These are phyloP conservation scores for Ganoderma multipileum DNA, from an alignment of 1,284 basidiomycete species.

Conservation along the genomic window DNA sequence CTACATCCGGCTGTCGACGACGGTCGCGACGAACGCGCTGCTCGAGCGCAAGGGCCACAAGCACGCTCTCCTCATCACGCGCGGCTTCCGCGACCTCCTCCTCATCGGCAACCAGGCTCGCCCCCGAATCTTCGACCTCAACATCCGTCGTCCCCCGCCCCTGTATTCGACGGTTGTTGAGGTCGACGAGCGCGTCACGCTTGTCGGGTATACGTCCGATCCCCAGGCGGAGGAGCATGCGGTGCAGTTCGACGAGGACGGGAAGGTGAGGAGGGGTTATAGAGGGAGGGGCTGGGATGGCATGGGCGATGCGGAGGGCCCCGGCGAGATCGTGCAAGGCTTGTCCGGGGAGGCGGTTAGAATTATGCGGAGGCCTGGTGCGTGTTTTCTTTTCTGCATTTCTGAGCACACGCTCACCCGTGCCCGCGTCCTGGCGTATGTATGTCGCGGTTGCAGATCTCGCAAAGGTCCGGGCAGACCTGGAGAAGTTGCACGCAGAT, in stretches of 20 bases:
- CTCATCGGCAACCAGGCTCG: conserved; percentile 94
- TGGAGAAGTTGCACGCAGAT: conserved; percentile 73
- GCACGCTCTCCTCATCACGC: conserved; percentile 92
- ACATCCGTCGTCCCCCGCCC: conserved; percentile 81
- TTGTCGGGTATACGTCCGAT: conserved; percentile 93
- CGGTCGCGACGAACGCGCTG: conserved; percentile 96
- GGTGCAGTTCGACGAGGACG: conserved; percentile 76
- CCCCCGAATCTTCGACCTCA: conserved; percentile 89
- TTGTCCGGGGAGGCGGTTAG: conserved; percentile 92
- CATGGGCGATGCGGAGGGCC: conserved; percentile 70
- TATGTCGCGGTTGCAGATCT: conserved; percentile 49
- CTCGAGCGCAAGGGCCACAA: conserved; percentile 93
- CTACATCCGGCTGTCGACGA: conserved; percentile 92
- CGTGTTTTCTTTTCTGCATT: conserved; percentile 17
- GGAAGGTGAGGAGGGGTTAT: conserved; percentile 73
- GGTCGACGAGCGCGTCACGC: conserved; percentile 93
- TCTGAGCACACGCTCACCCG: not conserved
- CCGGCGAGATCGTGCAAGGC: conserved; percentile 82
- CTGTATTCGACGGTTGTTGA: conserved; percentile 87
- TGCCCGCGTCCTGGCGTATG: not conserved
- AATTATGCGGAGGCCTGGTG: conserved; percentile 81
- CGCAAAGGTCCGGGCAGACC: conserved; percentile 58
- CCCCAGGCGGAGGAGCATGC: conserved; percentile 80
- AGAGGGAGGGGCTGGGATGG: conserved; percentile 78
- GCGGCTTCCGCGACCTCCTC: conserved; percentile 91